Evolutionary conservation across 768 basidiomycete species (phyloP).

Genomic region (Agaricus subrufescens): DNA sequence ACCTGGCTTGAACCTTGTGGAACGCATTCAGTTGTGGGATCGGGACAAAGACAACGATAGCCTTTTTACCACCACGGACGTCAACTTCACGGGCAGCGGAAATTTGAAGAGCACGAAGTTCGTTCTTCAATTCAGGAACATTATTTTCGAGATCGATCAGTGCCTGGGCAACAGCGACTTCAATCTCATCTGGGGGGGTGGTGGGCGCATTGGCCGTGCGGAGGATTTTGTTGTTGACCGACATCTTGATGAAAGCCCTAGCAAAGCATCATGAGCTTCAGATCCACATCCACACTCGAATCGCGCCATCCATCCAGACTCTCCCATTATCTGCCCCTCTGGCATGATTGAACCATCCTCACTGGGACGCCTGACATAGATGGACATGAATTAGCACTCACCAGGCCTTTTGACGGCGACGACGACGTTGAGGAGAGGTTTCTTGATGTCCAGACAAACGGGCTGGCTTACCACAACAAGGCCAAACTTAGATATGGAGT

Average conservation of each 20-base stretch:
- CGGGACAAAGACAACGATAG: conserved; percentile 97
- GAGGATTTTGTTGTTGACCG: conserved; percentile 79
- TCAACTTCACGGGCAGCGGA: conserved; percentile 98
- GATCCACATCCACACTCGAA: conserved; percentile 29
- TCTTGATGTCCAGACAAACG: conserved; percentile 24
- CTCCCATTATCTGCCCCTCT: conserved; percentile 17
- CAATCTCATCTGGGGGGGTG: conserved; percentile 86
- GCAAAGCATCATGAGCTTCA: conserved; percentile 32
- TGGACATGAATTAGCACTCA: conserved; percentile 45
- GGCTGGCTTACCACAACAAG: conserved; percentile 28
- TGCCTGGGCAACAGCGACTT: conserved; percentile 90
- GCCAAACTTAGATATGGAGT: conserved; percentile 16
- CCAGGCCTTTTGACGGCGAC: conserved; percentile 63
- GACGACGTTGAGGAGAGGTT: conserved; percentile 34
- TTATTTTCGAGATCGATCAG: conserved; percentile 97
- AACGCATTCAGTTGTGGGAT: conserved; percentile 97
- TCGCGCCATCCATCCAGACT: conserved; percentile 54
- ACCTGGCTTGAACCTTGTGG: conserved; percentile 98
- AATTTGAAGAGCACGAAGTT: conserved; percentile 94
- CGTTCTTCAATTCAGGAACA: conserved; percentile 96
- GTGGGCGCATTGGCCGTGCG: conserved; percentile 95
- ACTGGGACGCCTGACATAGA: conserved; percentile 20
- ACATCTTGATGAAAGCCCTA: conserved; percentile 58
- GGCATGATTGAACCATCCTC: conserved; percentile 15
- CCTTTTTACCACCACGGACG: conserved; percentile 99